Conservation (phyloP, 495 filamentous ascomycete species). For the Daldinia concentrica region DNA sequence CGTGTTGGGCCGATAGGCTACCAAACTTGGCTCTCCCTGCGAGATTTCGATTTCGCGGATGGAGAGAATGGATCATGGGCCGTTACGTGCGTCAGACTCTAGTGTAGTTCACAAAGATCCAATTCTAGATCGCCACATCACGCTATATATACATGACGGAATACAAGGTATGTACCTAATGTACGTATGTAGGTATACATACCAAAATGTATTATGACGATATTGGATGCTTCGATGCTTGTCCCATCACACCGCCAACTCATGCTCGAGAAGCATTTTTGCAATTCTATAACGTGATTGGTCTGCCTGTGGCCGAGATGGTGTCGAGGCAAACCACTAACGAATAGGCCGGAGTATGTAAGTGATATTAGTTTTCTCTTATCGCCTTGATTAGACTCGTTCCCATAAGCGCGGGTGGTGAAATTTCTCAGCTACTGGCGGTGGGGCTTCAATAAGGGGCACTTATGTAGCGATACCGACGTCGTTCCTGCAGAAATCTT, state of each 20-base stretch:
- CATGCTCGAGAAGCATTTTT: constrained; percentile 10
- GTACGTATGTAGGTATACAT: neutral
- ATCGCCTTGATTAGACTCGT: neutral
- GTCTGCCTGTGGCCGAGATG: constrained; percentile 11
- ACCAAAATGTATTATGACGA: constrained; percentile 17
- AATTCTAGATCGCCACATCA: constrained; percentile 41
- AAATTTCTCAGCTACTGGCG: constrained; percentile 1
- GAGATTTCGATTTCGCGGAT: constrained; percentile 36
- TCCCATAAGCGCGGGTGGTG: constrained; percentile 21
- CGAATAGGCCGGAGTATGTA: constrained; percentile 1
- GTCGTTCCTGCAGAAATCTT: constrained; percentile 40
- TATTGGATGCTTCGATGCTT: constrained; percentile 25
- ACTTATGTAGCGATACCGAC: neutral
- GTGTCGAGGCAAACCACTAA: constrained; percentile 18
- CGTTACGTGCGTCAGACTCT: constrained; percentile 18
- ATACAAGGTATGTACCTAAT: neutral
- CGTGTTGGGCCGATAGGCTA: constrained; percentile 30
- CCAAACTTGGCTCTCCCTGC: constrained; percentile 25
- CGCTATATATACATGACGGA: constrained; percentile 12
- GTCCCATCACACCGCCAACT: constrained; percentile 43
- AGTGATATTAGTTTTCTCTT: constrained; percentile 7
- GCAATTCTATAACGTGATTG: constrained; percentile 21
- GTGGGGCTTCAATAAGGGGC: constrained; percentile 23
- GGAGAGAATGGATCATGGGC: constrained; percentile 8
- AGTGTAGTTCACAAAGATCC: constrained; percentile 15